A percentile compares a stretch with the other conserved stretches of the same genome.
Conservation (phyloP, 352 stramenopile genomes). For the Phytophthora capsici region DNA sequence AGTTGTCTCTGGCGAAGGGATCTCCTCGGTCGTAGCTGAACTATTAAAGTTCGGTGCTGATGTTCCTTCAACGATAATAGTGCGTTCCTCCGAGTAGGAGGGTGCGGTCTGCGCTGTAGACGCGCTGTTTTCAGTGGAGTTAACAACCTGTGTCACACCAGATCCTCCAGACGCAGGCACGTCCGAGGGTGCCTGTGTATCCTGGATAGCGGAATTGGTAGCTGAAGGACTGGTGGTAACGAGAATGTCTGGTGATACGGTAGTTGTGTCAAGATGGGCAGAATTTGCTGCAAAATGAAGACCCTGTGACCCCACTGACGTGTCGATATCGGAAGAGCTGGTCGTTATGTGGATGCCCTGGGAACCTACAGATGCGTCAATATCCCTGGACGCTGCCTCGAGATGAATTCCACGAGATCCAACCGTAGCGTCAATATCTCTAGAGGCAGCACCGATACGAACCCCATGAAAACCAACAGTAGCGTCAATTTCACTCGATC, state of each 20-base stretch:
- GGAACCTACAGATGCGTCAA: slow-evolving; percentile 16
- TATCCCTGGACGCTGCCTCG: slow-evolving; percentile 5
- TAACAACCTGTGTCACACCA: slow-evolving; percentile 2
- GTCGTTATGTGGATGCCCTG: slow-evolving; percentile 3
- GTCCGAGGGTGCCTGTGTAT: slow-evolving; percentile 1
- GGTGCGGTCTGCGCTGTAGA: slow-evolving; percentile 2
- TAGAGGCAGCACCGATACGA: slow-evolving; percentile 7
- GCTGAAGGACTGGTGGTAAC: slow-evolving; percentile 2
- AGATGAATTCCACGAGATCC: slow-evolving; percentile 16
- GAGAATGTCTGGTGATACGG: not conserved
- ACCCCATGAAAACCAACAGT: slow-evolving; percentile 12
- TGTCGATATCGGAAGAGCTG: slow-evolving; percentile 22
- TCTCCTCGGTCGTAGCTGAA: slow-evolving; percentile 6
- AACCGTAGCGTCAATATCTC: slow-evolving; percentile 15
- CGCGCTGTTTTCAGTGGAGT: slow-evolving; percentile 13
- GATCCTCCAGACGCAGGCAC: slow-evolving; percentile 4
- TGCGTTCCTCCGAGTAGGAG: slow-evolving; percentile 20
- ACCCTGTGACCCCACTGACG: slow-evolving; percentile 12
- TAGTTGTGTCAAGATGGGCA: not conserved
- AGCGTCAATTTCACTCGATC: slow-evolving; percentile 10
- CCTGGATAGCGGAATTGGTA: slow-evolving; percentile 1
- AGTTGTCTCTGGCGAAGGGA: not conserved
- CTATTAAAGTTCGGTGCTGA: slow-evolving; percentile 10
- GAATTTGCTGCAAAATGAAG: slow-evolving; percentile 10
- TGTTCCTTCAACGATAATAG: not conserved